Conservation (phyloP, 2,329 filamentous ascomycete species). For the Phialophora verrucosa region DNA sequence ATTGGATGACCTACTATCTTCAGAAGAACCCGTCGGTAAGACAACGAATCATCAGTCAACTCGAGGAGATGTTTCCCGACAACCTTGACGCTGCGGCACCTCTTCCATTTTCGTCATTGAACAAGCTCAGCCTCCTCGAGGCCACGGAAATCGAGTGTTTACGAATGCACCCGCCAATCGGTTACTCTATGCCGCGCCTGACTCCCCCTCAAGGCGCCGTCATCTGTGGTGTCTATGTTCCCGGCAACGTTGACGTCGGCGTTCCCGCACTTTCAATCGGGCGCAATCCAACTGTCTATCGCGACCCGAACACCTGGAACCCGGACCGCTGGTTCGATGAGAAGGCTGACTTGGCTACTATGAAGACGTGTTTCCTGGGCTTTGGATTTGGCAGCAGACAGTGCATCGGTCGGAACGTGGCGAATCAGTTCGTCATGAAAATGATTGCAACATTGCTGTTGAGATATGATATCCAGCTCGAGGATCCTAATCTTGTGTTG, state of each 20-base stretch:
- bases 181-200: slow-evolving; percentile 43
- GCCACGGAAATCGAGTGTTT: slow-evolving; percentile 31
- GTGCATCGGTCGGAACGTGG: slow-evolving; percentile 32
- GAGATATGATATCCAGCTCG: slow-evolving; percentile 30
- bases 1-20: slow-evolving; percentile 34
- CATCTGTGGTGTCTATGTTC: slow-evolving; percentile 41
- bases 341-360: slow-evolving; percentile 26
- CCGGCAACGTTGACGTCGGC: slow-evolving; percentile 38
- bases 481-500: slow-evolving; percentile 27
- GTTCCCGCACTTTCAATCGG: slow-evolving; percentile 30
- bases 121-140: slow-evolving; percentile 29
- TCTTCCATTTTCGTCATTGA: slow-evolving; percentile 26
- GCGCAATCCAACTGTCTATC: slow-evolving; percentile 27
- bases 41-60: slow-evolving; percentile 22
- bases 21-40: slow-evolving; percentile 31
- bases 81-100: slow-evolving; percentile 23
- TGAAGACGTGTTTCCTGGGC: slow-evolving; percentile 30
- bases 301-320: slow-evolving; percentile 31
- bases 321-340: slow-evolving; percentile 36
- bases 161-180: slow-evolving; percentile 32
- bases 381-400: slow-evolving; percentile 33
- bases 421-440: slow-evolving; percentile 34
- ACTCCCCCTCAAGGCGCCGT: slow-evolving; percentile 42
- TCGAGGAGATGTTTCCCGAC: slow-evolving; percentile 31
- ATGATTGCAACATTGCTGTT: slow-evolving; percentile 31